Base-by-base conservation (phyloP, 345 rosid species). In the Salix caprea region DNA sequence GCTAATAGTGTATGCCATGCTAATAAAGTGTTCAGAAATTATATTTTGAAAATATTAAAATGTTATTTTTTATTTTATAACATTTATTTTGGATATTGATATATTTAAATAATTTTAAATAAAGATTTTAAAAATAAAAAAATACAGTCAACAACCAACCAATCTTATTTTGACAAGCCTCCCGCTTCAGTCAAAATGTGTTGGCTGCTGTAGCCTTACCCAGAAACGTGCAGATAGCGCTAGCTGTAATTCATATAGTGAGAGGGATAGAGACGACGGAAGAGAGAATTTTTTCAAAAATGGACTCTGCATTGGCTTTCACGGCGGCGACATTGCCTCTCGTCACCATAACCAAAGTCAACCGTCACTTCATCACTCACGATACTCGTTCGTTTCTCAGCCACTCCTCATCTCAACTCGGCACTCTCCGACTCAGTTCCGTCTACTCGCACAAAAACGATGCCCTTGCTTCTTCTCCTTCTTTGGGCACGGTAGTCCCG, bases 261-360 rank as follows among this genome's bases (percentile, higher is more conserved):
- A 58, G 62, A 3, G 26, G 23, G 44, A 9, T 2, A 21, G 28
- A 58, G 62, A 58, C 8, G 26, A n/a, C 23, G 9, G 50, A 14
- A 58, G 62, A n/a, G 28, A n/a, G 28, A 3, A 2, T 4, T 30
- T 24, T 1, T 9, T 39, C 42, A 13, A 13, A 44, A 42, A 88
- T 91, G 96, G 93, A 87, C 76, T 79, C 86, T n/a, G 46, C 85
- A 12, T 5, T 85, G 73, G 44, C 88, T 54, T 14, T 84, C 61
- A 67, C 95, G 30, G 52, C 85, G 5, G 71, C 78, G 11, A 72
- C 84, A 2, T 64, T 85, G 52, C 74, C 90, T 72, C 73, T 86
- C 78, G 84, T 87, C 80, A 82, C 91, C 46, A 73, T 90, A 19
- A 84, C 94, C 71, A 89, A 78, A 77, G 88, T 89, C 64, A 85